A percentile compares a stretch with the other conserved stretches of the same genome.
Conservation (phyloP, 768 basidiomycete genomes). For the Leccinum fibrillosum region DNA sequence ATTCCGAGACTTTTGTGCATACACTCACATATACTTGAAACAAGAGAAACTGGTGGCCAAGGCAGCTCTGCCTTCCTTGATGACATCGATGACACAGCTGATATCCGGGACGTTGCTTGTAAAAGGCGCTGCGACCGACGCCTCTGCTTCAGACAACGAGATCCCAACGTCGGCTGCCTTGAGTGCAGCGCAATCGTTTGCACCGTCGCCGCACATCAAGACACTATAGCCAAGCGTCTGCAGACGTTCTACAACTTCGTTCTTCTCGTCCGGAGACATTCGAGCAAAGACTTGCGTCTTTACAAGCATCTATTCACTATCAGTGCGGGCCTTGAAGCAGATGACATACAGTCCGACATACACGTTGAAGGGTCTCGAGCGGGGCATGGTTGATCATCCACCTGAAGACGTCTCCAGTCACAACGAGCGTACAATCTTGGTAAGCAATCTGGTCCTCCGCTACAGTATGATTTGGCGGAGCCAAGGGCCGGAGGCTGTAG, state of each 20-base stretch:
- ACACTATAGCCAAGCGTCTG: slow-evolving; percentile 94
- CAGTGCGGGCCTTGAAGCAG: neutral
- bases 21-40: slow-evolving; percentile 96
- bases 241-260: slow-evolving; percentile 93
- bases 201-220: slow-evolving; percentile 98
- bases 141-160: slow-evolving; percentile 95
- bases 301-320: slow-evolving; percentile 80
- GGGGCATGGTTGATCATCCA: slow-evolving; percentile 98
- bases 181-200: slow-evolving; percentile 97
- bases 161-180: slow-evolving; percentile 99
- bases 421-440: slow-evolving; percentile 86
- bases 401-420: slow-evolving; percentile 94
- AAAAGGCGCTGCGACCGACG: slow-evolving; percentile 97
- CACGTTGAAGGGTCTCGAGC: slow-evolving; percentile 89
- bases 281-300: slow-evolving; percentile 96
- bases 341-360: slow-evolving; percentile 27
- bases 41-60: slow-evolving; percentile 98
- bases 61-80: slow-evolving; percentile 94
- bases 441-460: slow-evolving; percentile 71
- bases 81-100: slow-evolving; percentile 92
- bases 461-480: slow-evolving; percentile 67
- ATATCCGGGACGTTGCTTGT: slow-evolving; percentile 94
- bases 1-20: neutral
- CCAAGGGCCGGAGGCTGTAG: slow-evolving; percentile 80
- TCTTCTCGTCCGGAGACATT: slow-evolving; percentile 99